These are phyloP conservation scores for Pyricularia pennisetigena DNA, from an alignment of 2,329 filamentous ascomycete genomes.

Conservation along the genomic window DNA sequence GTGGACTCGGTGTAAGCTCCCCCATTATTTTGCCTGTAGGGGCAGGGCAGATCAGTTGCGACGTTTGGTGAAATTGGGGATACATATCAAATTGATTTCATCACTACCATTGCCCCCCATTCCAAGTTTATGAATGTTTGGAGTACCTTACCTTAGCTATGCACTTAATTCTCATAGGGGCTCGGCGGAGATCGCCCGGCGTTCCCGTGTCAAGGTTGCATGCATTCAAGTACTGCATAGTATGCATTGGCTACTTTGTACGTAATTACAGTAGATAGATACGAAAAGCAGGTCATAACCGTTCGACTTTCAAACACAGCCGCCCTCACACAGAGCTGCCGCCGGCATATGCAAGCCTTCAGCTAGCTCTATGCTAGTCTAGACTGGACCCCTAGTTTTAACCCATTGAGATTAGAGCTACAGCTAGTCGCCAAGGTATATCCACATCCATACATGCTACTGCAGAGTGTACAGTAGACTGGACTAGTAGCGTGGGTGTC, in stretches of 20 bases:
- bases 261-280: neutral
- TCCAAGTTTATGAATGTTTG: neutral
- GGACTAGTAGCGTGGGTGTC: neutral
- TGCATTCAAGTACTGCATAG: neutral
- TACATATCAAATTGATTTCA: neutral
- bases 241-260: neutral
- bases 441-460: too few relatives aligned
- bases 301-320: neutral
- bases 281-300: neutral
- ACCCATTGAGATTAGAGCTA: neutral
- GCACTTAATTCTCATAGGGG: neutral
- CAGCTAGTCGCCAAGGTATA: too few relatives aligned
- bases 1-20: neutral
- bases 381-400: neutral
- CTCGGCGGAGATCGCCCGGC: neutral
- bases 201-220: neutral
- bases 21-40: neutral
- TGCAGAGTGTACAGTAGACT: too few relatives aligned
- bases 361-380: neutral
- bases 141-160: neutral
- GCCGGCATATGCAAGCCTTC: neutral
- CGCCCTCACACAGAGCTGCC: neutral
- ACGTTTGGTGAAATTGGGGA: neutral
- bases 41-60: neutral
- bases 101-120: neutral